phyloP scores from a whole-genome alignment of 1,139 yeast genomes.

The Pichia sp. region DNA sequence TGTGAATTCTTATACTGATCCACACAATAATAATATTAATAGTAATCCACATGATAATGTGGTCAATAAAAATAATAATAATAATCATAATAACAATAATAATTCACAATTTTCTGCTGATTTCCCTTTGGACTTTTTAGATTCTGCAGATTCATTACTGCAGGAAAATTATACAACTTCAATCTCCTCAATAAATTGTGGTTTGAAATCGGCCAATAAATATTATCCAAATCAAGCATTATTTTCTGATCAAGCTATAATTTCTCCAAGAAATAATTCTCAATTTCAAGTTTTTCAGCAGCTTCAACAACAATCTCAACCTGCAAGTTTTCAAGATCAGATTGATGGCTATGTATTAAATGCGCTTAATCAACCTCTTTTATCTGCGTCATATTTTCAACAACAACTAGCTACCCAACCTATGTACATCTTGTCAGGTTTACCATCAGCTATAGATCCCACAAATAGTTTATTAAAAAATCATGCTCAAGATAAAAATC shows the following conservation, averaged over 20 bases:
- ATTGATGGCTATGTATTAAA: constrained; percentile 2
- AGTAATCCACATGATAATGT: background rate
- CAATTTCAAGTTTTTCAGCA: constrained; percentile 9
- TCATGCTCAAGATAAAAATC: background rate
- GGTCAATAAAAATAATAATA: background rate
- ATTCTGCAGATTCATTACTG: constrained; percentile 2
- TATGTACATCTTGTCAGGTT: constrained; percentile 9
- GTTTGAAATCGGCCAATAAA: background rate
- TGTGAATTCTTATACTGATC: too few relatives aligned
- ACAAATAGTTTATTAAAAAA: background rate
- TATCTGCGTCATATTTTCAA: constrained; percentile 2
- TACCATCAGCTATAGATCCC: constrained; percentile 15
- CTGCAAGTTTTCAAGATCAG: constrained; percentile 3
- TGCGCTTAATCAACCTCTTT: constrained; percentile 1
- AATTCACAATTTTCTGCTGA: constrained; percentile 6
- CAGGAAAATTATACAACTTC: constrained; percentile 7
- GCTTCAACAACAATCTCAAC: constrained; percentile 14
- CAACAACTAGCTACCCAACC: constrained; percentile 7
- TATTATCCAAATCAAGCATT: background rate
- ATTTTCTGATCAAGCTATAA: constrained; percentile 1
- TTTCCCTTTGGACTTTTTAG: constrained; percentile 11
- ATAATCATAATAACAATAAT: background rate
- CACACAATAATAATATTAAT: background rate
- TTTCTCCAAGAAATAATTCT: constrained; percentile 4
- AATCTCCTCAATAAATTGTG: background rate